A percentile compares a stretch with the other conserved stretches of the same genome.
Evolutionary conservation across 441 rosid species (phyloP).

Genomic region (Croton laevigatus): DNA sequence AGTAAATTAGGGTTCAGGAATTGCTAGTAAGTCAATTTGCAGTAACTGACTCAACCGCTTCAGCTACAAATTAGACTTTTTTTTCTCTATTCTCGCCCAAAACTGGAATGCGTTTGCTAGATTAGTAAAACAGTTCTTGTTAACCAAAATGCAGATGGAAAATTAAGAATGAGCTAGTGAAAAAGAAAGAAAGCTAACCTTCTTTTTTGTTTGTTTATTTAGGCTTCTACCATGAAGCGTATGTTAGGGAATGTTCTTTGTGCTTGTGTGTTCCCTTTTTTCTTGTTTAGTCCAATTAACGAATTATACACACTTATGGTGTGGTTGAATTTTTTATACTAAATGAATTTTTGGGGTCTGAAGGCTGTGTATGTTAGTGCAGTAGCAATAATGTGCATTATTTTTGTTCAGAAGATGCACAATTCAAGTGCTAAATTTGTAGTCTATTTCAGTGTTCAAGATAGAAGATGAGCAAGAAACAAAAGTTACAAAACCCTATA

Average conservation of each 20-base stretch:
- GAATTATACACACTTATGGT: neutral
- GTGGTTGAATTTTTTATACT: too few relatives aligned
- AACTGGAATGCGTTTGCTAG: neutral
- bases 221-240: neutral
- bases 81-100: neutral
- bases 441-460: constrained; percentile 21
- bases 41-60: neutral
- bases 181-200: too few relatives aligned
- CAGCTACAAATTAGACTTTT: neutral
- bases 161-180: neutral
- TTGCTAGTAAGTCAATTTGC: constrained; percentile 7
- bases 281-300: neutral
- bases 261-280: neutral
- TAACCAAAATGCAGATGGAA: neutral
- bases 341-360: neutral
- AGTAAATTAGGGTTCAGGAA: constrained; percentile 38
- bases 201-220: neutral
- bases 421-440: constrained; percentile 12
- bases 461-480: constrained; percentile 64
- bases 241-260: neutral
- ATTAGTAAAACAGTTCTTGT: neutral
- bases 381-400: neutral
- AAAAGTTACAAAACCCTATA: constrained; percentile 66
- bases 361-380: neutral
- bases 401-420: neutral